Evolutionary conservation across 1,139 yeast species (phyloP), one percentile per base, ranked within the genome.

Genomic region (Sugiyamaella grinbergsii): DNA sequence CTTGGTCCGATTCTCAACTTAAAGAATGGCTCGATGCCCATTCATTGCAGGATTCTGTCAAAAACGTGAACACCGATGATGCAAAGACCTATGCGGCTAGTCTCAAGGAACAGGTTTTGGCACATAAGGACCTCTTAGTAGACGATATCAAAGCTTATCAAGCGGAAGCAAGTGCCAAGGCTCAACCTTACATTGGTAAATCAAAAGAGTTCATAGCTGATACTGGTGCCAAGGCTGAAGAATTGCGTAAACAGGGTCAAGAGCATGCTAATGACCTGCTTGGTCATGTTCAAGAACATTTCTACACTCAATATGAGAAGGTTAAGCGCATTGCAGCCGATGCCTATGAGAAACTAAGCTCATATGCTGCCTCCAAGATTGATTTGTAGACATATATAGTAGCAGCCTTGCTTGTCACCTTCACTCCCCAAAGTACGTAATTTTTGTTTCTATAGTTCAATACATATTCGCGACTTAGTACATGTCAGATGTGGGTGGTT

Each of bases 21-120:
- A 65, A 70, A 57, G 67, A 69, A 31, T 79, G 82, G 82, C 68
- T 78, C 42, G 71, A 70, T 48, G 61, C 68, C 47, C 81, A 79
- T 60, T 70, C 71, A 23, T 58, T 77, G 44, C 67, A 68, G 7
- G 64, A 19, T 71, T 29, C 71, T 72, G 20, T 71, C 71, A 50
- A 62, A 5, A 67, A 29, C 18, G 48, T 39, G 26, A 43, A 42
- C 13, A 29, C 33, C 11, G 38, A 28, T 8, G 54, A 49, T 24
- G 54, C 55, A 2, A 24, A 40, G n/a, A 54, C 64, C 18, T 67
- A 67, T 43, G 57, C 63, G 26, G 74, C 73, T 32, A 71, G 73
- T 46, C 60, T 77, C 47, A 62, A 69, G 5, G 65, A 66, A 5
- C 44, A 65, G 15, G 81, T 80, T 8, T 62, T 66, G 45, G 66